Evolutionary conservation across 2,329 filamentous ascomycete genomes (phyloP).

Genomic region (Fusarium brevicatenulatum): DNA sequence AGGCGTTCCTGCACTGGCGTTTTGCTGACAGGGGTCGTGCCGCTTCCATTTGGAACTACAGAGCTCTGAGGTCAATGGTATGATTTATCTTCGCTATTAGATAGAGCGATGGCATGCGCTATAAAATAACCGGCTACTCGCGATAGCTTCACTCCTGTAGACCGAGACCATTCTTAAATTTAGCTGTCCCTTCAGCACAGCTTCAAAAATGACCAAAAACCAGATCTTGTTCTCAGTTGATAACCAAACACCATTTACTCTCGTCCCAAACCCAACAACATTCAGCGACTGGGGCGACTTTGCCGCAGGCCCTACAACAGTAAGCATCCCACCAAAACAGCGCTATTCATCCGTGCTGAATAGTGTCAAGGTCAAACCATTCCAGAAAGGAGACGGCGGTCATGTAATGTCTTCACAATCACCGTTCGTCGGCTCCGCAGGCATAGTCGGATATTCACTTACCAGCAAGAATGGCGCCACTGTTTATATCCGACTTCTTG

Average conservation of each 20-base stretch:
- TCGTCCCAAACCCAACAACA: background rate
- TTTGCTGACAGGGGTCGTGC: background rate
- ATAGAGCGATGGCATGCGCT: background rate
- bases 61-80: background rate
- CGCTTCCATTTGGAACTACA: background rate
- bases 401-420: background rate
- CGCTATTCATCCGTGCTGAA: rapidly evolving
- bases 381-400: background rate
- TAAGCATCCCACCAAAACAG: background rate
- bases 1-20: background rate
- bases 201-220: background rate
- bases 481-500: background rate
- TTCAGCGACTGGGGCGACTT: background rate
- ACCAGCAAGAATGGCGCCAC: background rate
- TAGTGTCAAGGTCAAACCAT: rapidly evolving
- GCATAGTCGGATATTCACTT: background rate
- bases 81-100: rapidly evolving
- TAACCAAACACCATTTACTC: background rate
- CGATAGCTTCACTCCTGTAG: background rate
- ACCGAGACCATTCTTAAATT: rapidly evolving
- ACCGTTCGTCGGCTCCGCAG: background rate
- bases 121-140: background rate
- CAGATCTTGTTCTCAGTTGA: background rate
- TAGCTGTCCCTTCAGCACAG: rapidly evolving
- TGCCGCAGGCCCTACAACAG: background rate